These are phyloP conservation scores for Colletotrichum cereale DNA, from an alignment of 2,329 filamentous ascomycete genomes.

Conservation along the genomic window DNA sequence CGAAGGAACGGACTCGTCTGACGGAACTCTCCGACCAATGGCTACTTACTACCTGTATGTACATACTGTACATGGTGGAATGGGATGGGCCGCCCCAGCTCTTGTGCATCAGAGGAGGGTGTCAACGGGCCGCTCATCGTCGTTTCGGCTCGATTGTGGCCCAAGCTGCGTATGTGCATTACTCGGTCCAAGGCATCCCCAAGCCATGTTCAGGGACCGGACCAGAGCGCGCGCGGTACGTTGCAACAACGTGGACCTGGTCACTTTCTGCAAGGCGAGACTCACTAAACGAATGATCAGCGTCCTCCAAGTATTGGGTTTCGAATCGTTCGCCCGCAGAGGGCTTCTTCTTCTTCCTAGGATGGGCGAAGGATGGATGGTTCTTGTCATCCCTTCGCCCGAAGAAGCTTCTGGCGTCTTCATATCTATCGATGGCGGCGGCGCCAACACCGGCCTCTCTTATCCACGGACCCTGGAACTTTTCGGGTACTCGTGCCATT, in stretches of 20 bases:
- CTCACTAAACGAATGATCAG: no score
- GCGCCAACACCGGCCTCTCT: neutral
- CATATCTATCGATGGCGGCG: neutral
- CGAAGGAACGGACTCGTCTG: neutral
- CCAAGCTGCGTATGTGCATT: neutral
- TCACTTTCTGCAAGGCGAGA: neutral
- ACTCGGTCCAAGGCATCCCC: neutral
- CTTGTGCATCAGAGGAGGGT: neutral
- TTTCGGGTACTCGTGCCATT: neutral
- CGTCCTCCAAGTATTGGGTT: neutral
- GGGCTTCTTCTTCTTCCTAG: neutral
- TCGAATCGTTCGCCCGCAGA: neutral
- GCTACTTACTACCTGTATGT: no score
- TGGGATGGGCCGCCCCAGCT: neutral
- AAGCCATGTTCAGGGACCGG: neutral
- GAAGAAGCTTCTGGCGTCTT: neutral
- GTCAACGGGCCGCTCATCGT: constrained; percentile 2
- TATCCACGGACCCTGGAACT: neutral
- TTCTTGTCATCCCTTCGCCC: neutral
- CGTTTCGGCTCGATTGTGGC: neutral
- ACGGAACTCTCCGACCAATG: constrained; percentile 12
- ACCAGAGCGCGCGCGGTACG: neutral
- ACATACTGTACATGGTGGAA: neutral
- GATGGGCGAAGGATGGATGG: neutral
- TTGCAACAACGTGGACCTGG: neutral